Evolutionary conservation across 2,329 filamentous ascomycete genomes (phyloP).

Genomic region (Botrytis medusae): DNA sequence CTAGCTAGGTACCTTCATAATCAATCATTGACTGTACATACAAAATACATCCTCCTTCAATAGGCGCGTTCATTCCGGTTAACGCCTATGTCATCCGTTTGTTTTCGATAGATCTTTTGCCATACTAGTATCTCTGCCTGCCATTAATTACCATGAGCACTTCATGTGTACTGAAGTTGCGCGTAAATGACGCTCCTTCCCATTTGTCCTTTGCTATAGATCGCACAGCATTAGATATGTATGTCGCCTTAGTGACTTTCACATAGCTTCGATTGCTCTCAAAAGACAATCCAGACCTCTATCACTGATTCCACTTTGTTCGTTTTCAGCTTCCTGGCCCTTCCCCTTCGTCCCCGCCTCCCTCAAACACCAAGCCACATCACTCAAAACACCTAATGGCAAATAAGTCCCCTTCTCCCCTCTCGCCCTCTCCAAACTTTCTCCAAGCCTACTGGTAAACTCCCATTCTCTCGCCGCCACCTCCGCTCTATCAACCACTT

Average conservation of each 20-base stretch:
- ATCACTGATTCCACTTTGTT: constrained; percentile 47
- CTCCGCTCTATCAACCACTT: constrained; percentile 84
- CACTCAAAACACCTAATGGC: constrained; percentile 82
- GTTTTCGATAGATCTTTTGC: not conserved
- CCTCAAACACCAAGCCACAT: constrained; percentile 75
- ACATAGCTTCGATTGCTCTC: constrained; percentile 60
- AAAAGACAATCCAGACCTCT: constrained; percentile 59
- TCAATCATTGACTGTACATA: not conserved
- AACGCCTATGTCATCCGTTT: not conserved
- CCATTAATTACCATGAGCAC: not conserved
- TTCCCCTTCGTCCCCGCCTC: constrained; percentile 47
- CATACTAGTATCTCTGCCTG: not conserved
- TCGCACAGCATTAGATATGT: not conserved
- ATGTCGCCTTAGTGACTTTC: constrained; percentile 13
- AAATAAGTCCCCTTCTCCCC: constrained; percentile 68
- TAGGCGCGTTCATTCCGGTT: not conserved
- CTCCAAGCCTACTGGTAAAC: constrained; percentile 86
- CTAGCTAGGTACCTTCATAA: constrained; percentile 1
- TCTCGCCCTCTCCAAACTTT: constrained; percentile 61
- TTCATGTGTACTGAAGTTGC: constrained; percentile 10
- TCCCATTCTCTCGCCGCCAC: constrained; percentile 90
- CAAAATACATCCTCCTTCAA: not conserved
- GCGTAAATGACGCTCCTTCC: not conserved
- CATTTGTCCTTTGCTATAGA: not conserved
- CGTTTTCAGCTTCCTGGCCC: constrained; percentile 41